Conservation (phyloP, 2,329 filamentous ascomycete genomes). For the Alternaria sp. region DNA sequence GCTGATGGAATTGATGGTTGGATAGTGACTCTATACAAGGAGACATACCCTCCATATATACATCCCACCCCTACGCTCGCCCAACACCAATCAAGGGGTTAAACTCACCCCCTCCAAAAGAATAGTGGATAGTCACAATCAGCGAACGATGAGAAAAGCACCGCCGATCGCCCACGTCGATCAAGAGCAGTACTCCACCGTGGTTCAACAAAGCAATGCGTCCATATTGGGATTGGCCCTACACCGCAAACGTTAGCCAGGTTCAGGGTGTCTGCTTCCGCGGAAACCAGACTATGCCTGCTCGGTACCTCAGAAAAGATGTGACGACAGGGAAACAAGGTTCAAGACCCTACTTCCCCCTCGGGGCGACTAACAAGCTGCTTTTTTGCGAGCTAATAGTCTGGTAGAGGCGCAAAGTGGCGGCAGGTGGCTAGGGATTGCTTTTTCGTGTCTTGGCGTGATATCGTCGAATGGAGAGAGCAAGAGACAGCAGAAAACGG, state of each 20-base stretch:
- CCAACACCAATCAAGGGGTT: slow-evolving; percentile 6
- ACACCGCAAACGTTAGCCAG: slow-evolving; percentile 2
- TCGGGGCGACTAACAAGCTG: slow-evolving; percentile 1
- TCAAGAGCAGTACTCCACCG: slow-evolving; percentile 3
- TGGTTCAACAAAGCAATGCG: slow-evolving; percentile 1
- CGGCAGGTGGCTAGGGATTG: neutral
- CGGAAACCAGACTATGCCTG: neutral
- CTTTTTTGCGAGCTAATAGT: slow-evolving; percentile 2
- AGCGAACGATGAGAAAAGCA: slow-evolving; percentile 6
- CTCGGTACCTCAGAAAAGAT: slow-evolving; percentile 2
- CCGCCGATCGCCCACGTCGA: neutral
- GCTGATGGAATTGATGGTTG: neutral
- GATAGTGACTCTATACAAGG: neutral
- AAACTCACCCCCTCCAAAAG: slow-evolving; percentile 2
- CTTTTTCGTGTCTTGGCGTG: neutral
- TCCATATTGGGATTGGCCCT: neutral
- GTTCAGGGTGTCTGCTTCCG: slow-evolving; percentile 5
- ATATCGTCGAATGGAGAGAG: neutral
- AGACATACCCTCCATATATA: slow-evolving; percentile 2
- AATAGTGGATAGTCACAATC: slow-evolving; percentile 4
- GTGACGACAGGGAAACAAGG: slow-evolving; percentile 7
- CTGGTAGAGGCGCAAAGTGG: neutral
- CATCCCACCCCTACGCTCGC: neutral
- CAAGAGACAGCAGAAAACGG: neutral
- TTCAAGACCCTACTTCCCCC: slow-evolving; percentile 7